These are phyloP conservation scores for Chenopodium berlandieri DNA, from an alignment of 148 eudicot species.

Conservation along the genomic window DNA sequence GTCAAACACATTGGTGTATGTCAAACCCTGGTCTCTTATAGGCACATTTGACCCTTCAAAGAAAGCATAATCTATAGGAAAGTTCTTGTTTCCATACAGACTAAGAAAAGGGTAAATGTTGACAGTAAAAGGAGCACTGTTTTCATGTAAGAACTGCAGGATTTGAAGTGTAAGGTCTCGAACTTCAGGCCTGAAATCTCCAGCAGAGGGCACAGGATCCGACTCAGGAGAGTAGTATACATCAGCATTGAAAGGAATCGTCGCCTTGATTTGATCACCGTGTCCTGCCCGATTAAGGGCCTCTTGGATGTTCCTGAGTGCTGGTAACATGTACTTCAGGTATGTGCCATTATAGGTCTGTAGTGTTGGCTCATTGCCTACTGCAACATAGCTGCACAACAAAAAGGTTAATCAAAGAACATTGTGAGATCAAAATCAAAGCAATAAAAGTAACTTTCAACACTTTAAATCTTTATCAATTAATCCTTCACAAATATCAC, in stretches of 20 bases:
- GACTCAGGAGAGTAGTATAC: slow-evolving; percentile 84
- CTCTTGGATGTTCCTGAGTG: slow-evolving; percentile 68
- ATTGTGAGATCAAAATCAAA: slow-evolving; percentile 1
- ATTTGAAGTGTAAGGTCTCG: slow-evolving; percentile 59
- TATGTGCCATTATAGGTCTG: slow-evolving; percentile 69
- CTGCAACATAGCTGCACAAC: slow-evolving; percentile 85
- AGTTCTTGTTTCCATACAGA: slow-evolving; percentile 66
- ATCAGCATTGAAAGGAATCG: slow-evolving; percentile 91
- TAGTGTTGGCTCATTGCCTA: slow-evolving; percentile 90
- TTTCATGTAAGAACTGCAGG: slow-evolving; percentile 54
- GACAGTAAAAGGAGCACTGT: slow-evolving; percentile 81
- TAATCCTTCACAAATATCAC: not conserved
- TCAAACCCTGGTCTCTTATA: slow-evolving; percentile 43
- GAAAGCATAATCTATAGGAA: slow-evolving; percentile 81
- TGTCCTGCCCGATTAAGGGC: slow-evolving; percentile 70
- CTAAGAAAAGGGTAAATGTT: slow-evolving; percentile 95
- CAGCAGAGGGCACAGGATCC: slow-evolving; percentile 86
- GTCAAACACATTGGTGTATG: slow-evolving; percentile 86
- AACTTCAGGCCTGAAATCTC: slow-evolving; percentile 85
- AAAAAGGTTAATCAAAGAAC: not conserved
- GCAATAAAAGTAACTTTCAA: not conserved
- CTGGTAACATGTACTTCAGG: slow-evolving; percentile 62
- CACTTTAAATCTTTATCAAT: not conserved
- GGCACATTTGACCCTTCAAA: slow-evolving; percentile 67
- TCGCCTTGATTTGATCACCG: slow-evolving; percentile 63